A percentile compares a stretch with the other conserved stretches of the same genome.
These are phyloP conservation scores for Caloboletus firmus DNA, from an alignment of 1,284 basidiomycete species.

Conservation along the genomic window DNA sequence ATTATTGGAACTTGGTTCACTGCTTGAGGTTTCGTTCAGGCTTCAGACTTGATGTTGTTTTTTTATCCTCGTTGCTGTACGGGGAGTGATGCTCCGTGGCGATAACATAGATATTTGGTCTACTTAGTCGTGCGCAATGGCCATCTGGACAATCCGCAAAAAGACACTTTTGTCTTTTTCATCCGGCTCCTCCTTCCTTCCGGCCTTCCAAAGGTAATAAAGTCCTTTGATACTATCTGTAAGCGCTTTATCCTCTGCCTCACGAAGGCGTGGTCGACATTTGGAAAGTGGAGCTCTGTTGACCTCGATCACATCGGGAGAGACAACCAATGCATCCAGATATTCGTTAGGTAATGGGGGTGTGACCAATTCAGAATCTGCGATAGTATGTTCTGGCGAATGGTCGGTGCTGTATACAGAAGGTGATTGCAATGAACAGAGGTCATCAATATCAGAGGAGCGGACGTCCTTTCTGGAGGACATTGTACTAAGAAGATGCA, in stretches of 20 bases:
- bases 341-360: conserved; percentile 18
- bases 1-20: conserved; percentile 24
- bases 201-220: conserved; percentile 32
- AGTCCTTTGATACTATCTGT: conserved; percentile 37
- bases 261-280: not conserved
- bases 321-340: conserved; percentile 12
- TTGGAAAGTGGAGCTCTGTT: conserved; percentile 10
- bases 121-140: conserved; percentile 21
- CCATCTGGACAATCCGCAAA: conserved; percentile 31
- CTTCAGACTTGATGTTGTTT: conserved; percentile 3
- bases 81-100: not conserved
- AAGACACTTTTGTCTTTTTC: conserved; percentile 20
- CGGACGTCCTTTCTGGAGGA: conserved; percentile 27
- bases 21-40: conserved; percentile 20
- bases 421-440: conserved; percentile 8
- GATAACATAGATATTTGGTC: conserved; percentile 1
- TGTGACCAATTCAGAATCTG: conserved; percentile 30
- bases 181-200: conserved; percentile 17
- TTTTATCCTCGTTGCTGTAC: not conserved
- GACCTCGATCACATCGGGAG: conserved; percentile 19
- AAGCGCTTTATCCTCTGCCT: conserved; percentile 18
- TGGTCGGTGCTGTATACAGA: conserved; percentile 9
- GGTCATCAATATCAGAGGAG: conserved; percentile 9
- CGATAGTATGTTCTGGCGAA: conserved; percentile 16
- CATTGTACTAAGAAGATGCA: conserved; percentile 27